Base-by-base conservation (phyloP, 176 grass and related monocot genomes). In the Triticum monococcum region DNA sequence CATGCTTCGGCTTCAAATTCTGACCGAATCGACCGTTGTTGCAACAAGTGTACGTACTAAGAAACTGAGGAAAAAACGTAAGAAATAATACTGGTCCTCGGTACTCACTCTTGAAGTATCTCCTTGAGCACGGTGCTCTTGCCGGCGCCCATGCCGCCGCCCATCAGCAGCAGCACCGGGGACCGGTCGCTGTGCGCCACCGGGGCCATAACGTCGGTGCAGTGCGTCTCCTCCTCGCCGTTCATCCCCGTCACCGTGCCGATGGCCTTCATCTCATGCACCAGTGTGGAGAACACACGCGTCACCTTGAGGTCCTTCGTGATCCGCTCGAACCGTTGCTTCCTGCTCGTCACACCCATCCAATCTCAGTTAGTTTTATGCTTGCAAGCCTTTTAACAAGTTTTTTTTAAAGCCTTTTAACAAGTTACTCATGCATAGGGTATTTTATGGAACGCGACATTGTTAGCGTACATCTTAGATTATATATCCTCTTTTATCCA, bases 241-340 rank as follows among this genome's bases (percentile, higher is more conserved):
- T 13, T 45, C 59, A 24, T 38, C 14, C 17, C 36, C 12, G 35
- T 5, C 22, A 70, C 12, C 22, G 87, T 31, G 33, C 96, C 88
- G 33, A 98, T 98, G 63, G 90, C 96, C 88, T 91, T 98, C 96
- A 98, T 94, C 86, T 98, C 96, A 41, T 96, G 91, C 78, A 96
- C 91, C 79, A 98, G 65, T 45, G 96, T 98, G 17, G 92, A 94
- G 75, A 98, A 86, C 37, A 94, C 90, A 5, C 96, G 89, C 36
- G 93, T 84, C 67, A 98, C 96, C 78, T 96, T 98, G 7, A 98
- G 96, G 28, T 89, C 79, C 48, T 84, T 87, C 3, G 92, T 88
- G 10, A 96, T 82, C 62, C 91, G 86, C 84, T 98, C 96, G 79
- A 98, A 98, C 1, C 93, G 83, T 67, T 91, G 88, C 84, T 96